Percentiles rank a stretch among this genome's conserved stretches.
phyloP scores from a whole-genome alignment of 192 early-diverging fungal genomes.

The Rhizophagus sp. region DNA sequence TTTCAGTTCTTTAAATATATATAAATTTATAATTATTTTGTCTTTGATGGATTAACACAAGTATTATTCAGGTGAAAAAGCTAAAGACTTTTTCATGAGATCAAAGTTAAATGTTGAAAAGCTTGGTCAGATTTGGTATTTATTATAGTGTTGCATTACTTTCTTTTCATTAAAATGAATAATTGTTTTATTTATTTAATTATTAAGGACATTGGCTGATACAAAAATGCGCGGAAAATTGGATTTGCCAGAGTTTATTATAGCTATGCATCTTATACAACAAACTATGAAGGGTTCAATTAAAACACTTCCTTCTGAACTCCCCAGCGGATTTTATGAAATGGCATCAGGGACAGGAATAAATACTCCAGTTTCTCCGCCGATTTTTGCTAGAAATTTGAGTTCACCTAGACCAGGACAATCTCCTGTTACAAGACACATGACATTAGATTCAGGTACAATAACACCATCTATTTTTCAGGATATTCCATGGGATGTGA shows the following conservation, averaged over 20 bases:
- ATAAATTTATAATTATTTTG: neutral
- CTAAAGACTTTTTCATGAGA: constrained; percentile 74
- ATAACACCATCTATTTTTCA: neutral
- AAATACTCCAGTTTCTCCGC: constrained; percentile 33
- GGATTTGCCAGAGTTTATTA: constrained; percentile 80
- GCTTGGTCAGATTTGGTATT: constrained; percentile 81
- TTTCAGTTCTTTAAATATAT: neutral
- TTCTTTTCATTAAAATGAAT: too few relatives aligned
- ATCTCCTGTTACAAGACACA: constrained; percentile 13
- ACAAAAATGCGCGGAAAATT: constrained; percentile 68
- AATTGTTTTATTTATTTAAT: neutral
- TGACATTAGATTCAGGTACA: neutral
- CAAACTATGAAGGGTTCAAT: constrained; percentile 75
- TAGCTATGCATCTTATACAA: constrained; percentile 89
- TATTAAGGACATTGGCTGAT: constrained; percentile 73
- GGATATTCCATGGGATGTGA: constrained; percentile 69
- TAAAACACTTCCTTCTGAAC: constrained; percentile 62
- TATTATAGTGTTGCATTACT: neutral
- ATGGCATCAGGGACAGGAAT: constrained; percentile 27
- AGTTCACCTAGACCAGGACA: constrained; percentile 23
- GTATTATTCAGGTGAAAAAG: constrained; percentile 62
- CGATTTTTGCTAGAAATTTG: constrained; percentile 26
- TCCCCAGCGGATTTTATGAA: constrained; percentile 54
- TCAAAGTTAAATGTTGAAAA: constrained; percentile 78
- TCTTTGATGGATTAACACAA: neutral